Evolutionary conservation across 305 asterid species (phyloP).

Genomic region (Stenogyne calaminthoides): DNA sequence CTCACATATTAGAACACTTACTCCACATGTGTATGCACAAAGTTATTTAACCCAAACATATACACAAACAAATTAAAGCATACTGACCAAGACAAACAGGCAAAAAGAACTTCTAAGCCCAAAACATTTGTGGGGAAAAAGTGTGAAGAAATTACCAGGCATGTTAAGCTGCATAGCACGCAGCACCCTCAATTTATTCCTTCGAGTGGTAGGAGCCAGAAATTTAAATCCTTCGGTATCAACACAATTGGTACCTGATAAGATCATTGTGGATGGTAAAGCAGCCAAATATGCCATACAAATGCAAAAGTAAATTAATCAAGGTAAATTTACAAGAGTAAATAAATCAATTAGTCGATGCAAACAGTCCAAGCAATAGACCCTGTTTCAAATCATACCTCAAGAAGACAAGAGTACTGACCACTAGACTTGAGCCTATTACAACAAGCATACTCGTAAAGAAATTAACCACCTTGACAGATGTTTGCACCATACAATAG

Average conservation of each 20-base stretch:
- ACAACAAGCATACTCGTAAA: background rate
- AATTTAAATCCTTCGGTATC: conserved; percentile 70
- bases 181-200: conserved; percentile 86
- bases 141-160: conserved; percentile 65
- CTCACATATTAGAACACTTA: conserved; percentile 37
- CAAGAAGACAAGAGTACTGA: background rate
- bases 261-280: conserved; percentile 22
- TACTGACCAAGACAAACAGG: background rate
- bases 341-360: background rate
- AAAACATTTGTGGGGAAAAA: background rate
- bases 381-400: background rate
- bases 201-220: conserved; percentile 86
- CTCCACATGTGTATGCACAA: background rate
- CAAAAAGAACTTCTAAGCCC: background rate
- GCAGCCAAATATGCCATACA: conserved; percentile 14
- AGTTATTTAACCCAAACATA: no score
- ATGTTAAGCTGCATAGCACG: conserved; percentile 98
- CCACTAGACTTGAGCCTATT: no score
- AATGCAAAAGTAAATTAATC: background rate
- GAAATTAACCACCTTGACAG: background rate
- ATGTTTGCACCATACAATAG: background rate
- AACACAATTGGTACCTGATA: conserved; percentile 58
- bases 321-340: conserved; percentile 7
- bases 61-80: no score
- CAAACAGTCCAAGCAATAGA: background rate